Evolutionary conservation across 176 grass and related monocot genomes (phyloP).

Genomic region (Aegilops tauschii): DNA sequence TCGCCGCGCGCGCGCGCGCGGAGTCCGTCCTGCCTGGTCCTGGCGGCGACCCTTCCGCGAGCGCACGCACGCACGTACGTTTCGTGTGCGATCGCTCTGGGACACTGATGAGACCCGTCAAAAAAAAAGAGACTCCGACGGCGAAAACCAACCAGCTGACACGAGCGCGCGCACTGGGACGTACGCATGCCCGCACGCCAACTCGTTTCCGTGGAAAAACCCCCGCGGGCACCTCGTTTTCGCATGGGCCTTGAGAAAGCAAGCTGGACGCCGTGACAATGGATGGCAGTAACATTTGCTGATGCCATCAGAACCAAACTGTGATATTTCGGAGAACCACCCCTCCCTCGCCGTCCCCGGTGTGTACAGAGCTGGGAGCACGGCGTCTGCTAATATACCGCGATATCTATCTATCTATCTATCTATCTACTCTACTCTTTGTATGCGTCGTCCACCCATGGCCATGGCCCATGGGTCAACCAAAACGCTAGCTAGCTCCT

Average conservation of each 20-base stretch:
- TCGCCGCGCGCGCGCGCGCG: not conserved
- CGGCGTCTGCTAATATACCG: too few species aligned
- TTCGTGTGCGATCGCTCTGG: not conserved
- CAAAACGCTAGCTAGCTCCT: too few species aligned
- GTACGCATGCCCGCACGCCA: not conserved
- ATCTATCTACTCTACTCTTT: too few species aligned
- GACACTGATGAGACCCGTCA: not conserved
- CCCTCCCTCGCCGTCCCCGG: not conserved
- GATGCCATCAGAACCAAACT: not conserved
- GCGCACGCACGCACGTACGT: too few species aligned
- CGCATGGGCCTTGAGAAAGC: not conserved
- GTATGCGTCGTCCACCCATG: not conserved
- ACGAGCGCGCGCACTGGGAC: not conserved
- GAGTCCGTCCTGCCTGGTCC: too few species aligned
- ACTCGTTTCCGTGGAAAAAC: not conserved
- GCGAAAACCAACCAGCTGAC: too few species aligned
- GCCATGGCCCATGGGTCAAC: not conserved
- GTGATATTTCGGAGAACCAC: not conserved
- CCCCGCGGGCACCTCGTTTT: not conserved
- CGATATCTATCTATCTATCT: not conserved
- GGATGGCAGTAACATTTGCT: not conserved
- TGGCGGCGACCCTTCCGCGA: too few species aligned
- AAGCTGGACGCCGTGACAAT: not conserved
- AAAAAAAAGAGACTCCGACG: not conserved
- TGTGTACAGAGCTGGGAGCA: not conserved